A percentile compares a stretch with the other conserved stretches of the same genome.
Conservation (phyloP, 257 asterid species). For the Capsicum rhomboideum region DNA sequence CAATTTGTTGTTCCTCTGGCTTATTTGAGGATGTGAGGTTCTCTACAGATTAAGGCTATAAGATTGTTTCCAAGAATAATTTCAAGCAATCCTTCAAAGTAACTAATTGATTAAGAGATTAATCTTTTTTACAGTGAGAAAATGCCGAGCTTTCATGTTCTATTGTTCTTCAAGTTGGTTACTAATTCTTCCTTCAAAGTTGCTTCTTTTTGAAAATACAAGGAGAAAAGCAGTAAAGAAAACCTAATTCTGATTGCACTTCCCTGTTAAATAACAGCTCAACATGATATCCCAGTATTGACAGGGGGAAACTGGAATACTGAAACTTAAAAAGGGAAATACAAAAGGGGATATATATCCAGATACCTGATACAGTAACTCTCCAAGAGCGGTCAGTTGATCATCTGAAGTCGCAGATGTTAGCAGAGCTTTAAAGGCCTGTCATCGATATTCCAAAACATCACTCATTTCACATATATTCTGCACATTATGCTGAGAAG, state of each 20-base stretch:
- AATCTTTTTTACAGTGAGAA: background rate
- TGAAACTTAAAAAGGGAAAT: background rate
- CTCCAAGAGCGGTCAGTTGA: constrained; percentile 81
- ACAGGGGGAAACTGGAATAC: background rate
- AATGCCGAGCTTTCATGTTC: background rate
- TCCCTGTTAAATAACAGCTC: background rate
- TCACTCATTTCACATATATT: background rate
- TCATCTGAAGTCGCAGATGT: constrained; percentile 78
- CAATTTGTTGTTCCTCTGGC: background rate
- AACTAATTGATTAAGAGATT: background rate
- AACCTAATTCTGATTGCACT: background rate
- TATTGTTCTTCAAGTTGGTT: background rate
- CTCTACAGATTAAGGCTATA: background rate
- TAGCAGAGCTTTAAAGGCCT: constrained; percentile 89
- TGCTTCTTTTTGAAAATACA: background rate
- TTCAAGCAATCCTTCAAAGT: background rate
- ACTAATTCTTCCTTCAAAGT: background rate
- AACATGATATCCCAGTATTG: background rate
- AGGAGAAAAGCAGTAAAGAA: background rate
- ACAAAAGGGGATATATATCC: background rate
- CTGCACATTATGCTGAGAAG: background rate
- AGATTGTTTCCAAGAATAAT: background rate
- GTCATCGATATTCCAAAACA: constrained; percentile 7
- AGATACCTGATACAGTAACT: constrained; percentile 77
- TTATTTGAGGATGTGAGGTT: background rate